Percentiles rank a stretch among this genome's conserved stretches.
Evolutionary conservation across 2,329 filamentous ascomycete genomes (phyloP).

Genomic region (Hymenoscyphus fructigenus): DNA sequence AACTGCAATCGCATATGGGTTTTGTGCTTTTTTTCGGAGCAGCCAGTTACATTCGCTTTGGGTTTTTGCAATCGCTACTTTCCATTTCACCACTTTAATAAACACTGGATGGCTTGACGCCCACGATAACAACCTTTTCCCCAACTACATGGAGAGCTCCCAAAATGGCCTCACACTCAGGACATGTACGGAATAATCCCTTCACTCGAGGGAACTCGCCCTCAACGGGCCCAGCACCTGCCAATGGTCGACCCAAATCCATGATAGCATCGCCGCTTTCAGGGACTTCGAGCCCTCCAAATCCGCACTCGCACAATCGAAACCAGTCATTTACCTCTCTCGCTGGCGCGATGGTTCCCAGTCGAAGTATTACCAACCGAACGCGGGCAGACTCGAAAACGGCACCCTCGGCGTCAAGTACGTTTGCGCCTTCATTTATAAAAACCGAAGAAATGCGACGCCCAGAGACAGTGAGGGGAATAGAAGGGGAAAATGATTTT

Average conservation of each 20-base stretch:
- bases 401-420: conserved; percentile 65
- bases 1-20: not conserved
- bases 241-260: conserved; percentile 68
- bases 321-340: conserved; percentile 65
- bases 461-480: conserved; percentile 62
- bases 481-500: conserved; percentile 98
- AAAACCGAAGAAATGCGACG: conserved; percentile 75
- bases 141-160: conserved; percentile 14
- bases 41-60: not conserved
- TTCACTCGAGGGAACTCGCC: conserved; percentile 62
- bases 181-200: conserved; percentile 76
- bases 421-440: conserved; percentile 96
- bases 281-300: conserved; percentile 40
- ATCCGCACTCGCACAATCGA: conserved; percentile 52
- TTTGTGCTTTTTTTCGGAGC: not conserved
- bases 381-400: conserved; percentile 64
- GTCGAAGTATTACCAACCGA: conserved; percentile 33
- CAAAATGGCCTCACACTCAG: conserved; percentile 56
- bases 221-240: conserved; percentile 49
- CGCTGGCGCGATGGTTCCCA: conserved; percentile 39
- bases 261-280: conserved; percentile 49
- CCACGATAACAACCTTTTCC: not conserved
- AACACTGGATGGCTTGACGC: too few relatives aligned
- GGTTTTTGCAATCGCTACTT: not conserved
- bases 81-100: not conserved